These are phyloP conservation scores for Trifolium pratense DNA, from an alignment of 306 rosid species.

Conservation along the genomic window DNA sequence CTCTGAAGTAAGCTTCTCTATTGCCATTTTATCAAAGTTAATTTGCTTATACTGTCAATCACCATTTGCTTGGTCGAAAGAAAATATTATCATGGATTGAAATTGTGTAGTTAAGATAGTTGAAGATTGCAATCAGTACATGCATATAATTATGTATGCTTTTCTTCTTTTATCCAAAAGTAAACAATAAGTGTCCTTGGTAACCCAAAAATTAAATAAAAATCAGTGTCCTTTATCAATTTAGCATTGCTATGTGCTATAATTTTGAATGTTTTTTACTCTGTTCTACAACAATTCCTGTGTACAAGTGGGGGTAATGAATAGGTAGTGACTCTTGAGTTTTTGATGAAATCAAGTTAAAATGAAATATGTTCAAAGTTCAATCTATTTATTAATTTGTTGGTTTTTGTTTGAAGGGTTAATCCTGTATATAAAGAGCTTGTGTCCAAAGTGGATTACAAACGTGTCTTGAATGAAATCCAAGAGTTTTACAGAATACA, in stretches of 20 bases:
- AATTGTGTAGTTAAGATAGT: constrained; percentile 8
- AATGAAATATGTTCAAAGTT: constrained; percentile 33
- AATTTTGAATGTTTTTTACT: background rate
- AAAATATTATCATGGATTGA: constrained; percentile 1
- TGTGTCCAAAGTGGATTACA: background rate
- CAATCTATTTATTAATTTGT: constrained; percentile 17
- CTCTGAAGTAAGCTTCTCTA: constrained; percentile 72
- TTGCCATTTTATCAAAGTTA: constrained; percentile 20
- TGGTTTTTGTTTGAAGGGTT: constrained; percentile 22
- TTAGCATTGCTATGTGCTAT: background rate
- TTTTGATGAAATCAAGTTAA: constrained; percentile 32
- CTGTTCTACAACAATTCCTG: background rate
- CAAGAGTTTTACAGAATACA: constrained; percentile 11
- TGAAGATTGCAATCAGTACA: constrained; percentile 17
- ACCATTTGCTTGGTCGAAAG: background rate
- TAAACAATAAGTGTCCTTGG: background rate
- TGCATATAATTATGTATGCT: background rate
- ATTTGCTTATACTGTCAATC: constrained; percentile 15
- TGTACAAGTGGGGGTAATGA: constrained; percentile 12
- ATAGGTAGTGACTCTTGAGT: constrained; percentile 1
- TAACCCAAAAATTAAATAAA: background rate
- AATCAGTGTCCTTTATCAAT: background rate
- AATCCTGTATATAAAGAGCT: constrained; percentile 16
- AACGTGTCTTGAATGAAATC: constrained; percentile 14
- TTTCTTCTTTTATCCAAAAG: background rate